A percentile compares a stretch with the other conserved stretches of the same genome.
These are phyloP conservation scores for Russula ochroleuca DNA, from an alignment of 768 basidiomycete genomes.

Conservation along the genomic window DNA sequence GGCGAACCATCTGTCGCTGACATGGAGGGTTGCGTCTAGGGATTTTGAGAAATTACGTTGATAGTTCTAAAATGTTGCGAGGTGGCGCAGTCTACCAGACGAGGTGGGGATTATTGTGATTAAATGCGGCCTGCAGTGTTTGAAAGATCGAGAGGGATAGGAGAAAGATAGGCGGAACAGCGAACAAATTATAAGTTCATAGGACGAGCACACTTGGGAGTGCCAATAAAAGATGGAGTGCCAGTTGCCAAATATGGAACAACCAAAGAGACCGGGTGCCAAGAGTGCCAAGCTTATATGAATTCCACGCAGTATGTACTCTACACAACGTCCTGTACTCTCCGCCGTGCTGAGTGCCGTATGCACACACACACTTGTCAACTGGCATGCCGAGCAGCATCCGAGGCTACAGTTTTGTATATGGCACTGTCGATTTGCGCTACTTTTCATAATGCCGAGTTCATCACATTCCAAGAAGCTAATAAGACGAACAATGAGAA, in stretches of 20 bases:
- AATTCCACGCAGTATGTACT: too few relatives aligned
- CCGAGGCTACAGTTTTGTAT: background rate
- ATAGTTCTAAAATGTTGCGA: background rate
- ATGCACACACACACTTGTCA: background rate
- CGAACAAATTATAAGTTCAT: conserved; percentile 8
- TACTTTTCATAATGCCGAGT: background rate
- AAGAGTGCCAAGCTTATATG: too few relatives aligned
- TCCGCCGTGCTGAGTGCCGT: background rate
- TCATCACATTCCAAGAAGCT: background rate
- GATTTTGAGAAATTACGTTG: background rate
- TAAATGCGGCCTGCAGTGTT: background rate
- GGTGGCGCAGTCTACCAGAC: background rate
- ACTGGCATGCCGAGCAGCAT: background rate
- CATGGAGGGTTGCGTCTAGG: conserved; percentile 5
- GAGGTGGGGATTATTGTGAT: background rate
- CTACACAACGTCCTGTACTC: too few relatives aligned
- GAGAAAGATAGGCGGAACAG: background rate
- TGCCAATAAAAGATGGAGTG: background rate
- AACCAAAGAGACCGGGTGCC: too few relatives aligned
- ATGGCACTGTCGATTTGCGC: background rate
- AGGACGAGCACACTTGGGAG: background rate
- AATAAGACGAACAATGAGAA: background rate
- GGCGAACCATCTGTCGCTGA: conserved; percentile 6
- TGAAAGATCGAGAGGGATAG: background rate
- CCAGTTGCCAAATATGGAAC: background rate